phyloP scores from a whole-genome alignment of 345 rosid species.

The Citrus hindsii region DNA sequence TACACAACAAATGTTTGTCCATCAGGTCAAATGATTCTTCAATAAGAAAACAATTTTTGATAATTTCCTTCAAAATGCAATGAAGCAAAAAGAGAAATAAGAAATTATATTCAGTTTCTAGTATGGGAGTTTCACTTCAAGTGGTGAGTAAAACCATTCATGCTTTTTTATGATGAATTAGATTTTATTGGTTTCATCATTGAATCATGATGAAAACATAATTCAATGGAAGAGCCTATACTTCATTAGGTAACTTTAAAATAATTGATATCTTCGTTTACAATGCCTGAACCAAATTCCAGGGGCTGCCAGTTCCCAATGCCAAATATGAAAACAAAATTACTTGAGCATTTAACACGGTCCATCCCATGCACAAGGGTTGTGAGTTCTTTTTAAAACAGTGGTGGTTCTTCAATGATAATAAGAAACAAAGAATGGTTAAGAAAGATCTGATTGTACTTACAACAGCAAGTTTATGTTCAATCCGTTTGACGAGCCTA shows the following conservation, averaged over 20 bases:
- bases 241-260: background rate
- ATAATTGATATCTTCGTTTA: background rate
- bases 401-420: background rate
- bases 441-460: constrained; percentile 27
- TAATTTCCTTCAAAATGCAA: background rate
- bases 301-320: background rate
- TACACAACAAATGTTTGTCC: background rate
- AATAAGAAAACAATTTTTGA: background rate
- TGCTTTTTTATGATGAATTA: background rate
- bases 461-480: constrained; percentile 81
- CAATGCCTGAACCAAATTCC: background rate
- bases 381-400: background rate
- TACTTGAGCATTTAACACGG: background rate
- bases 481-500: constrained; percentile 63
- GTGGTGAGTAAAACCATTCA: background rate
- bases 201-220: background rate
- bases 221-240: background rate
- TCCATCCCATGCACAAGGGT: background rate
- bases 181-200: background rate
- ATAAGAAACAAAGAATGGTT: constrained; percentile 1
- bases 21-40: background rate
- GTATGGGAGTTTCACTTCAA: background rate
- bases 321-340: background rate
- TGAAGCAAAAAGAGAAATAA: background rate
- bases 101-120: background rate